Base-by-base conservation (phyloP, 345 rosid genomes). In the Microthlaspi erraticum region DNA sequence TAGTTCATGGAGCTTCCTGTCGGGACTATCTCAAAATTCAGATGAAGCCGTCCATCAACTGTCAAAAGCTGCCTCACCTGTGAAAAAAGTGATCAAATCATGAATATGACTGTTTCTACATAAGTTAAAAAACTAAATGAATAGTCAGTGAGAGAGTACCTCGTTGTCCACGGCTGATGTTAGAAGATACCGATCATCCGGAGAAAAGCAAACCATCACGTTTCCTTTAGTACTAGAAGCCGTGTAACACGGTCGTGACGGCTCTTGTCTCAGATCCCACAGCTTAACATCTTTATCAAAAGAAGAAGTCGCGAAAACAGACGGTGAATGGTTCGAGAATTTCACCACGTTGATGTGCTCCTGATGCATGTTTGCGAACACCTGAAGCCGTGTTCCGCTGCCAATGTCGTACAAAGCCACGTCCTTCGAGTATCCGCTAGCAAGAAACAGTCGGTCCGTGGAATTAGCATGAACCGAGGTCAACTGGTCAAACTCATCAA, bases 191-290 rank as follows among this genome's bases (percentile, higher is more conserved):
- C 87, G 94, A 87, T 93, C 98, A 77, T 93, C 98, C 1, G 94
- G 94, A 70, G 98, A 93, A 81, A 93, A 93, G 87, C 98, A 91
- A 74, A 91, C 96, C 98, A 93, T 93, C 45, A 91, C 98, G 77
- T 91, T 93, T 79, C 98, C 97, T 69, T 78, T 87, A 10, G 90
- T 85, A 74, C 97, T 89, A 70, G 91, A 78, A 57, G 82, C 79
- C 11, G 97, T 86, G 66, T 91, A 86, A 78, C 98, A 93, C 41
- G 98, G 93, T 46, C 70, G 78, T 19, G 82, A 58, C 5, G 97
- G 97, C 54, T 84, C 85, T 75, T 85, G 92, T 72, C 98, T 86
- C 81, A 93, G 76, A 74, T 93, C 98, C 98, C 98, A 93, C 37
- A 91, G 78, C 66, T 89, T 93, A 70, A 93, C 86, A 63, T 93